Evolutionary conservation across 2,329 filamentous ascomycete genomes (phyloP).

Genomic region (Aspergillus texensis): DNA sequence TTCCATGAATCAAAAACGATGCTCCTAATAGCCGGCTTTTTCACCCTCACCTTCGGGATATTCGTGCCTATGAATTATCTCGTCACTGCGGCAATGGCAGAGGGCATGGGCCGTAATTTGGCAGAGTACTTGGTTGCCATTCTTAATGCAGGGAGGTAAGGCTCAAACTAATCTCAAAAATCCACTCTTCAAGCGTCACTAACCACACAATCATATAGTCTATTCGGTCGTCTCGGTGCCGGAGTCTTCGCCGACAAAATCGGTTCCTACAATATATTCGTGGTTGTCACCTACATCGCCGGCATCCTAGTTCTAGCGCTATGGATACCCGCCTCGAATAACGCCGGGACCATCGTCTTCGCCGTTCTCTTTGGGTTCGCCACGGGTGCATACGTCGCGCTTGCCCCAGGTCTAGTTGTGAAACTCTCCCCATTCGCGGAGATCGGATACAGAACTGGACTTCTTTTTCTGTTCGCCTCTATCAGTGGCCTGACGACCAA

Average conservation of each 20-base stretch:
- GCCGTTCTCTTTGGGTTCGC: slow-evolving; percentile 68
- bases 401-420: not conserved
- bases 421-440: slow-evolving; percentile 2
- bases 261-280: slow-evolving; percentile 59
- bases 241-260: slow-evolving; percentile 56
- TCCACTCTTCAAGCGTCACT: not conserved
- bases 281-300: slow-evolving; percentile 48
- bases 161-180: not conserved
- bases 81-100: slow-evolving; percentile 47
- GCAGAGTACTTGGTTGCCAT: slow-evolving; percentile 57
- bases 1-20: slow-evolving; percentile 47
- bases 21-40: slow-evolving; percentile 18
- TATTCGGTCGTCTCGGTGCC: slow-evolving; percentile 58
- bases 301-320: slow-evolving; percentile 55
- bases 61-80: slow-evolving; percentile 58
- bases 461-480: slow-evolving; percentile 10
- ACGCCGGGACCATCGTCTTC: slow-evolving; percentile 60
- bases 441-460: slow-evolving; percentile 15
- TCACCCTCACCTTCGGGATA: slow-evolving; percentile 55
- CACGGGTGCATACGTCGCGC: slow-evolving; percentile 61
- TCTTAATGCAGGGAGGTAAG: slow-evolving; percentile 51
- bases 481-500: slow-evolving; percentile 11
- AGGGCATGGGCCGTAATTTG: slow-evolving; percentile 30
- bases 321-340: slow-evolving; percentile 56
- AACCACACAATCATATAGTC: slow-evolving; percentile 21